Percentiles rank a stretch among this genome's conserved stretches.
Evolutionary conservation across 805 yeast genomes (phyloP).

Genomic region (Hermanozyma aechmeae): DNA sequence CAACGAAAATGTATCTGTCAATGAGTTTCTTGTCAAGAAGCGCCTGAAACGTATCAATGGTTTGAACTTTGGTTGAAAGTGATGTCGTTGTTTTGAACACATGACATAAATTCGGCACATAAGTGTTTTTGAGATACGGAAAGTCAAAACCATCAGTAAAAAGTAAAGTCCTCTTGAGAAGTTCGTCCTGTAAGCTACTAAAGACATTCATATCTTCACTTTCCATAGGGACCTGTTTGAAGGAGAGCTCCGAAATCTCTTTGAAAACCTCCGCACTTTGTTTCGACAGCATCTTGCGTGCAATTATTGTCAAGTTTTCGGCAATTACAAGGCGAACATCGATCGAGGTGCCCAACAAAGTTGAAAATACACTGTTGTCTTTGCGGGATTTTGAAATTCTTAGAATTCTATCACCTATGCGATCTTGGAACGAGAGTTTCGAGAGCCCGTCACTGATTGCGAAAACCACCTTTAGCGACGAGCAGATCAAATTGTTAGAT

Average conservation of each 20-base stretch:
- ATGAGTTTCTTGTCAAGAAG: constrained; percentile 52
- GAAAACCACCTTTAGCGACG: constrained; percentile 47
- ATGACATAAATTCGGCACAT: constrained; percentile 65
- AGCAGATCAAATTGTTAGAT: constrained; percentile 34
- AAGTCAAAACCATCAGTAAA: constrained; percentile 48
- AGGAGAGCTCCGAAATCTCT: constrained; percentile 29
- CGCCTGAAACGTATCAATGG: constrained; percentile 50
- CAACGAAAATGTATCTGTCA: constrained; percentile 64
- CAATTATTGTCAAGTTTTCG: constrained; percentile 39
- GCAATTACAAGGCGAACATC: constrained; percentile 21
- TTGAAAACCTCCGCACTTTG: constrained; percentile 43
- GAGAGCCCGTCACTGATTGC: constrained; percentile 60
- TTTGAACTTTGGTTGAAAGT: constrained; percentile 62
- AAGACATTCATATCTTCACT: no score
- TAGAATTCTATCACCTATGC: constrained; percentile 41
- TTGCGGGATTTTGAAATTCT: constrained; percentile 15
- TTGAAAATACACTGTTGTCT: constrained; percentile 13
- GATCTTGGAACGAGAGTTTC: constrained; percentile 68
- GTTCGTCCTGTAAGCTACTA: constrained; percentile 43
- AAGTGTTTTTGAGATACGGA: constrained; percentile 59
- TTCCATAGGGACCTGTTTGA: constrained; percentile 24
- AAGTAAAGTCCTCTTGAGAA: constrained; percentile 34
- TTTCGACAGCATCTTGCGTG: constrained; percentile 39
- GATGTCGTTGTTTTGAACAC: constrained; percentile 81
- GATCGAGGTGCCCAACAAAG: constrained; percentile 22